phyloP scores from a whole-genome alignment of 495 filamentous ascomycete genomes.

The Clohesyomyces aquaticus region DNA sequence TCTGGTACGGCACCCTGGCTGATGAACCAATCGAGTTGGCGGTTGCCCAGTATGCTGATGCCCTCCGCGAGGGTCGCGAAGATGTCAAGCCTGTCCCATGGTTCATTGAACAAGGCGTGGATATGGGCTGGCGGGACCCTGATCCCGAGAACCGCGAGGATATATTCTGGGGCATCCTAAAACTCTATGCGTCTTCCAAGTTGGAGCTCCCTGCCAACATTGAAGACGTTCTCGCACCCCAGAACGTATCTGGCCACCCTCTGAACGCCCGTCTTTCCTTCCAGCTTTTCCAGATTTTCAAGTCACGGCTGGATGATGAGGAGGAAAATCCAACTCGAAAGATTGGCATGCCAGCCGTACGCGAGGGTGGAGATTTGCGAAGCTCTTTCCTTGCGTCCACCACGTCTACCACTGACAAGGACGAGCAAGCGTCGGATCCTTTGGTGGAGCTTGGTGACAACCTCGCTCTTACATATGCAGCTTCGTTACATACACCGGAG shows the following conservation, averaged over 20 bases:
- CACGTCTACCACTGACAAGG: conserved; percentile 11
- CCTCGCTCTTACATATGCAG: conserved; percentile 70
- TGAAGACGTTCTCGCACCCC: conserved; percentile 59
- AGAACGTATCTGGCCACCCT: conserved; percentile 65
- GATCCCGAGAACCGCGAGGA: conserved; percentile 67
- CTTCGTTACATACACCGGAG: conserved; percentile 68
- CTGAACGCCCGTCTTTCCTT: conserved; percentile 76
- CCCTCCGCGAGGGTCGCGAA: conserved; percentile 61
- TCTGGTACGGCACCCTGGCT: conserved; percentile 78
- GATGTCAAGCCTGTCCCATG: conserved; percentile 65
- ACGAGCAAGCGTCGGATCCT: conserved; percentile 44
- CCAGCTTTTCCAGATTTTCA: conserved; percentile 68
- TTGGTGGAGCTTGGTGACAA: conserved; percentile 56
- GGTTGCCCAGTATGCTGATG: conserved; percentile 67
- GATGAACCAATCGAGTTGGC: conserved; percentile 71
- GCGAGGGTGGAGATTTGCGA: neutral
- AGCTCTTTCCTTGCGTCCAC: conserved; percentile 27
- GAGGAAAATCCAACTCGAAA: conserved; percentile 31
- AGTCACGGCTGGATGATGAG: conserved; percentile 43
- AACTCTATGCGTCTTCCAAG: conserved; percentile 62
- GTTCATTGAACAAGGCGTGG: conserved; percentile 57
- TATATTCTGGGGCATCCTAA: conserved; percentile 82
- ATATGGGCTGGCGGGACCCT: conserved; percentile 54
- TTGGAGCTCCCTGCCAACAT: conserved; percentile 54
- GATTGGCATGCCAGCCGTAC: conserved; percentile 30